Evolutionary conservation across 2,329 filamentous ascomycete species (phyloP).

Genomic region (Rhinocladiella mackenziei): DNA sequence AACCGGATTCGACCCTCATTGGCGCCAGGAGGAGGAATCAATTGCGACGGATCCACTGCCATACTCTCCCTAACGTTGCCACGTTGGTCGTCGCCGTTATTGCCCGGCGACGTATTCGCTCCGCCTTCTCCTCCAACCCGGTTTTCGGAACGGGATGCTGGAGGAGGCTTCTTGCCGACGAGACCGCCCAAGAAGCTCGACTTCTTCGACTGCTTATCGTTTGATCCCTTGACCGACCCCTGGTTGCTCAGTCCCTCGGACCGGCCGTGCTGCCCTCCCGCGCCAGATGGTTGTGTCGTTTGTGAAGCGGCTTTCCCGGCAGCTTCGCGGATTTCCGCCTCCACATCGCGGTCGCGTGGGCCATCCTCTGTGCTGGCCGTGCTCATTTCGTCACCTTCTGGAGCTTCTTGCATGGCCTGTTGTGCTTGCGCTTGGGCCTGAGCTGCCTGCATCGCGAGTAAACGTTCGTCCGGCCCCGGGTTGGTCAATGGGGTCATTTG

Average conservation of each 20-base stretch:
- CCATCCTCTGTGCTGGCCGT: conserved; percentile 28
- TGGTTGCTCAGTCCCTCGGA: conserved; percentile 15
- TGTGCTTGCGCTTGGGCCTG: too few relatives aligned
- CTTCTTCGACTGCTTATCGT: conserved; percentile 37
- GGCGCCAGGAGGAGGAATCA: conserved; percentile 20
- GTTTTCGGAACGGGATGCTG: conserved; percentile 18
- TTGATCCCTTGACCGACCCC: conserved; percentile 25
- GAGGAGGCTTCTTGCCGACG: conserved; percentile 36
- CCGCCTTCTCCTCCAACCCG: conserved; percentile 32
- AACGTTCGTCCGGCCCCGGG: conserved; percentile 30
- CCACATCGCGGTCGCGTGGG: conserved; percentile 19
- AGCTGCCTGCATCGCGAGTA: conserved; percentile 15
- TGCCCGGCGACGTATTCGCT: conserved; percentile 13
- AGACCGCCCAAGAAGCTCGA: conserved; percentile 41
- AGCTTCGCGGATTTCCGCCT: conserved; percentile 25
- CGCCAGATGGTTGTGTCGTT: conserved; percentile 7
- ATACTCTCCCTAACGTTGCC: conserved; percentile 18
- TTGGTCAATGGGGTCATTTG: conserved; percentile 58
- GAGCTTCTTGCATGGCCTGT: conserved; percentile 27
- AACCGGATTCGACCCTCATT: conserved; percentile 60
- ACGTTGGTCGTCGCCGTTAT: conserved; percentile 17
- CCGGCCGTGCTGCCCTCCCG: conserved; percentile 23
- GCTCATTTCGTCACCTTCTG: conserved; percentile 22
- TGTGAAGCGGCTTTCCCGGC: conserved; percentile 23
- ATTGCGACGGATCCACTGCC: conserved; percentile 15